These are phyloP conservation scores for Arxiozyma bovina DNA, from an alignment of 1,139 yeast species.

Conservation along the genomic window DNA sequence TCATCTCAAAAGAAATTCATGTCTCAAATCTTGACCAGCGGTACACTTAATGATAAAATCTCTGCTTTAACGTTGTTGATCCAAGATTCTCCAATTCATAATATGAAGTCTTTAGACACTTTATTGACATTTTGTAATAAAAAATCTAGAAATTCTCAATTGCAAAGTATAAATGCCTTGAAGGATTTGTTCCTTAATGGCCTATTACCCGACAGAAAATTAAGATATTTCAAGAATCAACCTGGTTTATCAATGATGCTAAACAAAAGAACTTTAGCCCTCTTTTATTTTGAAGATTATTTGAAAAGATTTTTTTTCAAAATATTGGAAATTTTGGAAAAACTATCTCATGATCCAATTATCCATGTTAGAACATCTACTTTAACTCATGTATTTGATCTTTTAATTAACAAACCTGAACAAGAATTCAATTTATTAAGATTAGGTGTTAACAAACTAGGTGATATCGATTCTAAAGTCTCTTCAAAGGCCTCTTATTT, in stretches of 20 bases:
- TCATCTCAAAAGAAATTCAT: conserved; percentile 83
- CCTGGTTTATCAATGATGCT: conserved; percentile 43
- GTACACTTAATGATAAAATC: conserved; percentile 92
- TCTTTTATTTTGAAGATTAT: conserved; percentile 84
- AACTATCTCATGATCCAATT: conserved; percentile 82
- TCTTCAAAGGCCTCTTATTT: conserved; percentile 82
- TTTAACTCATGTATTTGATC: conserved; percentile 67
- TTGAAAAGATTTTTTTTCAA: conserved; percentile 70
- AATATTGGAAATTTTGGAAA: conserved; percentile 51
- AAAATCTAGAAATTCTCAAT: conserved; percentile 87
- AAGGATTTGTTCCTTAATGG: conserved; percentile 77
- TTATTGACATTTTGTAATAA: conserved; percentile 73
- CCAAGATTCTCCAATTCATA: conserved; percentile 93
- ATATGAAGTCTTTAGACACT: conserved; percentile 73
- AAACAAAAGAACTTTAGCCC: conserved; percentile 49
- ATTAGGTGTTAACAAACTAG: conserved; percentile 85
- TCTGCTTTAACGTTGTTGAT: conserved; percentile 86
- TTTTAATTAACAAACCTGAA: conserved; percentile 82
- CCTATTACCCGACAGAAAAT: conserved; percentile 76
- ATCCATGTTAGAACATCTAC: conserved; percentile 77
- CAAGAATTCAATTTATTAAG: conserved; percentile 88
- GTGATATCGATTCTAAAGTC: conserved; percentile 86
- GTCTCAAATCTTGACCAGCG: conserved; percentile 79
- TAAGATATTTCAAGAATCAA: conserved; percentile 74
- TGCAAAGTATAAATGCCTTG: conserved; percentile 82